Percentiles rank a stretch among this genome's conserved stretches.
Conservation (phyloP, 306 rosid genomes). For the Aeschynomene evenia region DNA sequence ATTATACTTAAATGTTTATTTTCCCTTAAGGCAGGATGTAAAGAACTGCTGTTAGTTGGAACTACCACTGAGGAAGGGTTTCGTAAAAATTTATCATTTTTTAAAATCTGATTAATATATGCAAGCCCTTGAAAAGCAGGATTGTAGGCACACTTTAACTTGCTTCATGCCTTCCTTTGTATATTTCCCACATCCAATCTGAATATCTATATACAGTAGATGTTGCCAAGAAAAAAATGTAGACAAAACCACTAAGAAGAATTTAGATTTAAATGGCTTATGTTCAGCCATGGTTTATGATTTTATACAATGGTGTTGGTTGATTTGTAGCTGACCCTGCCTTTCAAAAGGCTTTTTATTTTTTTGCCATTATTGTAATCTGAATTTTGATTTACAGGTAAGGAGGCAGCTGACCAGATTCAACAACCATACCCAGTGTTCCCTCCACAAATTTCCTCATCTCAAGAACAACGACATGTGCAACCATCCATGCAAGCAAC, state of each 20-base stretch:
- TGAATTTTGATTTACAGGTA: constrained; percentile 65
- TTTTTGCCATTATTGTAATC: not conserved
- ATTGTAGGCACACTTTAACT: constrained; percentile 16
- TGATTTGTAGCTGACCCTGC: not conserved
- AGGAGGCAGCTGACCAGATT: constrained; percentile 51
- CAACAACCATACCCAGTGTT: constrained; percentile 52
- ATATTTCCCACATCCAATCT: constrained; percentile 33
- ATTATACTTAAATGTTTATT: not conserved
- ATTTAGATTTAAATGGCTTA: not conserved
- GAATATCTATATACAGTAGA: constrained; percentile 9
- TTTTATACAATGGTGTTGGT: not conserved
- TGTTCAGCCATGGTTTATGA: not conserved
- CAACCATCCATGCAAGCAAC: constrained; percentile 51
- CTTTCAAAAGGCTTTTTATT: not conserved
- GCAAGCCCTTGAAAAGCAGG: constrained; percentile 2
- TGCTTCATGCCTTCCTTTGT: constrained; percentile 1
- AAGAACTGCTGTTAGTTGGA: constrained; percentile 13
- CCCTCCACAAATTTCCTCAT: constrained; percentile 48
- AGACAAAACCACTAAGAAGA: not conserved
- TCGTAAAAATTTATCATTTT: not conserved
- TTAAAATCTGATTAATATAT: constrained; percentile 18
- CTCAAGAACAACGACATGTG: constrained; percentile 58
- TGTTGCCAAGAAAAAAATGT: not conserved
- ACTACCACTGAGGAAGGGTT: constrained; percentile 1
- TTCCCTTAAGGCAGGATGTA: not conserved